These are phyloP conservation scores for Termitomyces titanicus DNA, from an alignment of 768 basidiomycete genomes.

Conservation along the genomic window DNA sequence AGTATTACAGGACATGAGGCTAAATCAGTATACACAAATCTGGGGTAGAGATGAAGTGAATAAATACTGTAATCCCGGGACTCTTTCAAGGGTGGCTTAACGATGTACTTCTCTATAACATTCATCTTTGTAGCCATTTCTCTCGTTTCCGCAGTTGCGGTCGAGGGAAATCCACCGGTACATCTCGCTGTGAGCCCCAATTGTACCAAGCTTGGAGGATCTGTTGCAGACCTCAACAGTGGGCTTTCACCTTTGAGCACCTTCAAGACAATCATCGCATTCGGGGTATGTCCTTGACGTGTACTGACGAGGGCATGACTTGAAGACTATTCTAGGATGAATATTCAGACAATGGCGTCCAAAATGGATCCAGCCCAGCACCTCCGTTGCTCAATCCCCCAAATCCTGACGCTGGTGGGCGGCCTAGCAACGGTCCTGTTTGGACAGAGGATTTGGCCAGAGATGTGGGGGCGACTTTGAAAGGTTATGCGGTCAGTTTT, in stretches of 20 bases:
- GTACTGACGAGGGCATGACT: neutral
- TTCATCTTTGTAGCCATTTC: constrained; percentile 18
- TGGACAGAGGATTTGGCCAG: constrained; percentile 48
- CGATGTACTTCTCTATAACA: constrained; percentile 12
- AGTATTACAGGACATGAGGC: neutral
- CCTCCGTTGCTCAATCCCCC: constrained; percentile 27
- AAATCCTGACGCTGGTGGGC: constrained; percentile 43
- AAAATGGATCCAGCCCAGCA: constrained; percentile 37
- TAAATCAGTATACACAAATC: too few species aligned
- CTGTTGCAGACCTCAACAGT: constrained; percentile 39
- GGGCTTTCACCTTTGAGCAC: constrained; percentile 32
- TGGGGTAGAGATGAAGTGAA: neutral
- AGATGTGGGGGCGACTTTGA: constrained; percentile 34
- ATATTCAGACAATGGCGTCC: constrained; percentile 34
- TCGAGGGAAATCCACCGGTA: constrained; percentile 13
- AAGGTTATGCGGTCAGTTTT: constrained; percentile 46
- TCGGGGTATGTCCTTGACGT: constrained; percentile 34
- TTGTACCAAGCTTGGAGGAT: constrained; percentile 38
- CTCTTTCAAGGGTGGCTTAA: neutral
- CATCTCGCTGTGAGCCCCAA: constrained; percentile 42
- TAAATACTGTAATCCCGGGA: constrained; percentile 7
- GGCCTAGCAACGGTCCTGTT: constrained; percentile 46
- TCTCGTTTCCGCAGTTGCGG: constrained; percentile 16
- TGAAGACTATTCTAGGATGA: constrained; percentile 28
- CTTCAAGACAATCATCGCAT: constrained; percentile 47